These are phyloP conservation scores for Ophiocordyceps camponoti-floridani DNA, from an alignment of 2,329 filamentous ascomycete genomes.

Conservation along the genomic window DNA sequence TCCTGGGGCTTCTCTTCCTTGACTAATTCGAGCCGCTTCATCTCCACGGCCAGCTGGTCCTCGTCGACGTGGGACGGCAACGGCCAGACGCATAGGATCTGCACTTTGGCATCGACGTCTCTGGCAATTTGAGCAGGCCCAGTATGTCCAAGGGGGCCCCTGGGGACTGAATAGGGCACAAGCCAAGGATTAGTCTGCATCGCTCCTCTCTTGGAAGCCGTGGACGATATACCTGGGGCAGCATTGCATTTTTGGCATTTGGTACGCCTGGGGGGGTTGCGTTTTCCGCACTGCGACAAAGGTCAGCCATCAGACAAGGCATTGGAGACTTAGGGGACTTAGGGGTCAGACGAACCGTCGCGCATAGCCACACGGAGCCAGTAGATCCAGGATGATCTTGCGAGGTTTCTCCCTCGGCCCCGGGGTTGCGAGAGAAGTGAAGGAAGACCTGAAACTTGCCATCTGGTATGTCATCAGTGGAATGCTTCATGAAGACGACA, in stretches of 20 bases:
- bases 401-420: slow-evolving; percentile 13
- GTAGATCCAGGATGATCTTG: slow-evolving; percentile 4
- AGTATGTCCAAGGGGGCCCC: slow-evolving; percentile 21
- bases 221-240: slow-evolving; percentile 9
- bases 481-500: slow-evolving; percentile 14
- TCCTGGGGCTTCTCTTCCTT: slow-evolving; percentile 31
- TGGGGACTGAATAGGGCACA: slow-evolving; percentile 5
- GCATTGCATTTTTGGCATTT: slow-evolving; percentile 20
- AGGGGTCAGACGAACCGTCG: slow-evolving; percentile 10
- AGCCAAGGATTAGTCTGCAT: neutral
- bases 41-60: slow-evolving; percentile 52
- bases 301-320: neutral
- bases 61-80: slow-evolving; percentile 55
- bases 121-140: slow-evolving; percentile 31
- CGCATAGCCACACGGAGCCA: slow-evolving; percentile 17
- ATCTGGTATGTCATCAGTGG: slow-evolving; percentile 20
- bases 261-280: slow-evolving; percentile 18
- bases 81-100: slow-evolving; percentile 59
- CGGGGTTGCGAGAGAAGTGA: slow-evolving; percentile 20
- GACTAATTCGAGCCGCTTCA: slow-evolving; percentile 52
- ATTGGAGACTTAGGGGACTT: too few relatives aligned
- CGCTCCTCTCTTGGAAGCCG: neutral
- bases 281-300: slow-evolving; percentile 17
- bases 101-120: slow-evolving; percentile 41
- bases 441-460: slow-evolving; percentile 19